These are phyloP conservation scores for Spongispora temasekensis DNA, from an alignment of 1,284 basidiomycete genomes.

Conservation along the genomic window DNA sequence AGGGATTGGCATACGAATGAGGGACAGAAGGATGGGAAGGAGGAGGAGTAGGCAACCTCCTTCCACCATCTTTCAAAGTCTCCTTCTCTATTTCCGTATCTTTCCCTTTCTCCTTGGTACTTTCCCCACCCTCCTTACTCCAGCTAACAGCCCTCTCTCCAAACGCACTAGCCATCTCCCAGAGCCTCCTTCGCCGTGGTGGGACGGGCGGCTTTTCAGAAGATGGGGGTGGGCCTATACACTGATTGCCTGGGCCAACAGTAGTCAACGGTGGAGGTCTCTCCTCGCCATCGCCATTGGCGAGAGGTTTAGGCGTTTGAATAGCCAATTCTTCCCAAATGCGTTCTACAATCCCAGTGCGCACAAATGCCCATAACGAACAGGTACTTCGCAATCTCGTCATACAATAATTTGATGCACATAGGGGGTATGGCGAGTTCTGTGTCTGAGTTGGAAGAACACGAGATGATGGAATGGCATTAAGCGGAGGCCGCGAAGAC, in stretches of 20 bases:
- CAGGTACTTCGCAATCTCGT: conserved; percentile 82
- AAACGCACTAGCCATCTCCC: conserved; percentile 58
- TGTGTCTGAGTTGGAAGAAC: conserved; percentile 21
- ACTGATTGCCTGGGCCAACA: conserved; percentile 4
- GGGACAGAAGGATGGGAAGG: conserved; percentile 41
- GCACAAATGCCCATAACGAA: conserved; percentile 88
- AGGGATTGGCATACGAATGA: conserved; percentile 19
- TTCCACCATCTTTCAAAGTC: conserved; percentile 6
- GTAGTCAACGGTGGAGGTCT: not conserved
- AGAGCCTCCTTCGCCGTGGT: conserved; percentile 52
- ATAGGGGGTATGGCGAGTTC: conserved; percentile 64
- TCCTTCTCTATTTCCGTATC: conserved; percentile 17
- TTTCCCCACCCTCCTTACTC: conserved; percentile 29
- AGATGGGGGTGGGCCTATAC: not conserved
- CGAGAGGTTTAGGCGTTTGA: conserved; percentile 32
- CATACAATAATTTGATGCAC: conserved; percentile 78
- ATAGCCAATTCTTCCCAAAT: conserved; percentile 81
- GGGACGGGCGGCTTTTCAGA: conserved; percentile 49
- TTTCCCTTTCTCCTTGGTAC: conserved; percentile 39
- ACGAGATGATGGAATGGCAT: conserved; percentile 24
- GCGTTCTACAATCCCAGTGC: conserved; percentile 78
- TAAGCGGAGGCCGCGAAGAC: conserved; percentile 31
- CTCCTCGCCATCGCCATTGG: conserved; percentile 12
- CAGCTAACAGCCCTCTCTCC: conserved; percentile 54
- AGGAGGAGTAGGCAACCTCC: conserved; percentile 39